Evolutionary conservation across 768 basidiomycete genomes (phyloP).

Genomic region (Calocera cornea): DNA sequence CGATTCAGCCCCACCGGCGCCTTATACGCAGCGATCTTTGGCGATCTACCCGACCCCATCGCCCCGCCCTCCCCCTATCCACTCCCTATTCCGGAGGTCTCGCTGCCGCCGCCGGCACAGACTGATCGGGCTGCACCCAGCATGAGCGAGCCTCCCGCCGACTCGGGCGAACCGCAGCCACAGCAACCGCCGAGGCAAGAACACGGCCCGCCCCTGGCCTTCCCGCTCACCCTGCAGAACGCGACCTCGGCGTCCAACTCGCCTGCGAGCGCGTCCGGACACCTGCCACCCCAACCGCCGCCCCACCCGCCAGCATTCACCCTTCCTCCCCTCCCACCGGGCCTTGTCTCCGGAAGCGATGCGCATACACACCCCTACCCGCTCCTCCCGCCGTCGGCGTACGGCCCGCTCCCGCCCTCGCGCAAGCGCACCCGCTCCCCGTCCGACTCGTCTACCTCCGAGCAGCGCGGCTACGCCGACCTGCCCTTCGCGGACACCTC

Average conservation of each 20-base stretch:
- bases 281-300: not conserved
- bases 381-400: not conserved
- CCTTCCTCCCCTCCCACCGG: not conserved
- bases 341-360: not conserved
- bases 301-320: not conserved
- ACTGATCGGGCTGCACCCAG: not conserved
- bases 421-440: not conserved
- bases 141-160: not conserved
- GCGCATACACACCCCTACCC: not conserved
- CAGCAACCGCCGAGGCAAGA: not conserved
- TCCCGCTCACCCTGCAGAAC: not conserved
- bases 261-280: not conserved
- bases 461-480: not conserved
- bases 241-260: not conserved
- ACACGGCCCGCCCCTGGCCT: not conserved
- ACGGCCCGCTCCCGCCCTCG: not conserved
- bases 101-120: not conserved
- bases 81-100: not conserved
- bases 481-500: not conserved
- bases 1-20: not conserved
- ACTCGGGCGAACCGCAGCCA: not conserved
- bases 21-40: not conserved
- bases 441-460: not conserved
- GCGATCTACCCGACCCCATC: not conserved
- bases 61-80: not conserved